Base-by-base conservation (phyloP, 2,329 filamentous ascomycete genomes). In the Tolypocladium endophyticum region DNA sequence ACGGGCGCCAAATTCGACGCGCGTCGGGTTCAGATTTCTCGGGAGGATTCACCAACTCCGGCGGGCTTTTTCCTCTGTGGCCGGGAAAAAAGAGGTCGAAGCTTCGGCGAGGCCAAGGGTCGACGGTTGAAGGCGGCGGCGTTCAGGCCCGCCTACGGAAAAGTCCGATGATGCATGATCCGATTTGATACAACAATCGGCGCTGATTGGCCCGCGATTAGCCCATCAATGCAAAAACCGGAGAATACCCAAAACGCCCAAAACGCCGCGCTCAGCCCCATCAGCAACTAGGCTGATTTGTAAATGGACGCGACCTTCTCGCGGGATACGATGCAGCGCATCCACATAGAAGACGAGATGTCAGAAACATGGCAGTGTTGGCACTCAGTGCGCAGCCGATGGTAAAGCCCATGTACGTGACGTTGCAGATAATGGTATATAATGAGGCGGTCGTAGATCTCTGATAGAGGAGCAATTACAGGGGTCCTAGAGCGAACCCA, bases 11-110 rank as follows among this genome's bases (percentile, higher is more conserved):
- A 20, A n/a, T 18, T 53, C 28, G 50, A 33, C 9, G 50, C 18
- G 50, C 50, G 50, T 53, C 28, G 28, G 30, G 20, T n/a, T 53
- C 50, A 23, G 30, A 12, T 16, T 6, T n/a, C 18, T 57, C 60
- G 39, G 61, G 23, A 33, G 50, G 53, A 35, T n/a, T 30, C 52
- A 58, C 61, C 60, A 61, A 66, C 57, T 62, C 63, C 61, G 63
- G 58, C 59, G 63, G 63, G 57, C 56, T 63, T 65, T 64, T 55
- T 52, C 41, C 38, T 41, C 41, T 50, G 35, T 60, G 45, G 50
- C 39, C 33, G 55, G 35, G 50, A 35, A 43, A 47, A 20, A 50
- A 47, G 55, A 55, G 47, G 39, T 39, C 50, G 39, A 54, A 28
- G 30, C 47, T 52, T 28, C n/a, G 56, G 20, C 20, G 30, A 36